A percentile compares a stretch with the other conserved stretches of the same genome.
Conservation (phyloP, 2,329 filamentous ascomycete species). For the Aureobasidium zeae region DNA sequence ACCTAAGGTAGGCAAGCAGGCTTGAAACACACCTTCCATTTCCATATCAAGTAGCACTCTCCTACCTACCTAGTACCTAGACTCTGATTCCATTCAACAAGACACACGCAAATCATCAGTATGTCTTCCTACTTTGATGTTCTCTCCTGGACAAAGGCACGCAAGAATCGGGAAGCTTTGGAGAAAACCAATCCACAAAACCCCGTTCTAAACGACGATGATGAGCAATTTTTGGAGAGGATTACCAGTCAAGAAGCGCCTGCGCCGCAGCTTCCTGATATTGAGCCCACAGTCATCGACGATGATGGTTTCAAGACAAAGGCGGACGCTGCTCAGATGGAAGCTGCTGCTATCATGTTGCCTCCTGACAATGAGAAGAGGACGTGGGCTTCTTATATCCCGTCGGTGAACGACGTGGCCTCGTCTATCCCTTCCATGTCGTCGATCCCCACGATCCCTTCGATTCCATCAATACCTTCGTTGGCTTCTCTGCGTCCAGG, state of each 20-base stretch:
- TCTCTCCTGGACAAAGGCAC: conserved; percentile 28
- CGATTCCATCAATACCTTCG: conserved; percentile 19
- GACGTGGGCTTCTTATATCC: conserved; percentile 30
- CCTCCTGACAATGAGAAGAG: conserved; percentile 18
- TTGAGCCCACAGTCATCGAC: conserved; percentile 26
- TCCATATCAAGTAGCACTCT: too few species aligned
- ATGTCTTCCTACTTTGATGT: conserved; percentile 29
- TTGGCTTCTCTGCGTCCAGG: conserved; percentile 15
- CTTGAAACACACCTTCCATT: too few species aligned
- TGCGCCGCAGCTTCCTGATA: conserved; percentile 35
- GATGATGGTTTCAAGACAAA: conserved; percentile 29
- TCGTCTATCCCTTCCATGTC: conserved; percentile 17
- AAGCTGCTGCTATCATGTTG: conserved; percentile 18
- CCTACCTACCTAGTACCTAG: too few species aligned
- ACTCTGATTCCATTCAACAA: background rate
- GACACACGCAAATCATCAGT: conserved; percentile 1
- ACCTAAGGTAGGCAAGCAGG: too few species aligned
- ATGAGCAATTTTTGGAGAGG: conserved; percentile 47
- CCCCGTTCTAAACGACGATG: conserved; percentile 50
- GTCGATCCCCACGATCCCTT: background rate
- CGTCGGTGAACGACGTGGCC: conserved; percentile 18
- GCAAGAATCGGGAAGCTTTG: conserved; percentile 29
- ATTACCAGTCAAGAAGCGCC: conserved; percentile 40
- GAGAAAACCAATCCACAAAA: conserved; percentile 29
- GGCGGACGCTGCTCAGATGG: conserved; percentile 25